Evolutionary conservation across 176 grass and related monocot species (phyloP), one percentile per base, ranked within the genome.

Genomic region (Oryza officinalis): DNA sequence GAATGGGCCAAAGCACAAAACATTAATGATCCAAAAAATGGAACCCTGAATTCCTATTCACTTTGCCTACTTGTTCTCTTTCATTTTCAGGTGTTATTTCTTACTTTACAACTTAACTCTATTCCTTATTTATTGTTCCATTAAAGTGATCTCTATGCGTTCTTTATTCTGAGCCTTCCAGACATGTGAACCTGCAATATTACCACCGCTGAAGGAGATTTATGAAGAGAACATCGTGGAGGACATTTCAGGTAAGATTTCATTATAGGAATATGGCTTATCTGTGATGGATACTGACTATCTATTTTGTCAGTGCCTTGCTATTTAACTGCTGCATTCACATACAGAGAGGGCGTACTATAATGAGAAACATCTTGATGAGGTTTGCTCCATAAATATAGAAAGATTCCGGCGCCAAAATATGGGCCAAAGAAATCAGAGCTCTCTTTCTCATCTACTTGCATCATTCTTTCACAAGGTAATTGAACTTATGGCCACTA

Each of bases 1-100:
- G 96, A 98, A 85, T 98, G 96, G 96, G 96, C 96, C 25, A 98
- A 98, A 91, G 89, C 92, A 79, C 92, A 95, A 88, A 87, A 88
- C 65, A 98, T 98, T 44, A 98, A 98, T 74, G 89, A 95, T 86
- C 86, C 96, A 13, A 98, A 95, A 84, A 64, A 46, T 54, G 96
- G 96, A 27, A 90, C 92, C 70, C 69, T 98, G n/a, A 98, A 98
- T 77, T 95, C 96, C 14, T 98, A 90, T 86, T 98, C 96, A 10
- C 85, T 98, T 72, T 98, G 96, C 74, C 78, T 98, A 79, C 87
- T 98, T 78, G 91, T 95, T 66, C 88, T 98, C 64, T 98, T 93
- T 76, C 92, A 98, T 85, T 91, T 98, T 79, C 96, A 98, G 96
- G 96, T 98, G 86, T 71, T 77, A 47, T 79, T 85, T 84, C 37